A percentile compares a stretch with the other conserved stretches of the same genome.
These are phyloP conservation scores for Steccherinum ochraceum DNA, from an alignment of 768 basidiomycete species.

Conservation along the genomic window DNA sequence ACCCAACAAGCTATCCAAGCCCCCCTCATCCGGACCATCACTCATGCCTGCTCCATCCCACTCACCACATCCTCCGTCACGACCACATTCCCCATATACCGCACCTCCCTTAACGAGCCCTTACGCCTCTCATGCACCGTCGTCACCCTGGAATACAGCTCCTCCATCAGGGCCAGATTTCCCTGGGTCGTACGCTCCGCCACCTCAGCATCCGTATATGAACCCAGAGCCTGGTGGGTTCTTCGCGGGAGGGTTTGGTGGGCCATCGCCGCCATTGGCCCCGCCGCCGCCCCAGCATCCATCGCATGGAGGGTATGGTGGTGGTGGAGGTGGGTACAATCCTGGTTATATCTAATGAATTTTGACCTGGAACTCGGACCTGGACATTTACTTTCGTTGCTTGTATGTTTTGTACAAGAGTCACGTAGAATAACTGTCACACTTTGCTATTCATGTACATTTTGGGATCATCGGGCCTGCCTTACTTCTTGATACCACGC, in stretches of 20 bases:
- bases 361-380: too few species aligned
- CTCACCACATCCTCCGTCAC: background rate
- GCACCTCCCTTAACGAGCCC: background rate
- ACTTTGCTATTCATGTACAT: too few species aligned
- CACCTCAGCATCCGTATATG: background rate
- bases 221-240: background rate
- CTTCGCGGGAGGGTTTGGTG: background rate
- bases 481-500: too few species aligned
- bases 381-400: too few species aligned
- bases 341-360: background rate
- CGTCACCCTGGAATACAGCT: background rate
- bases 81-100: background rate
- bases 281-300: background rate
- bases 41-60: background rate
- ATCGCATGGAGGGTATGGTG: background rate
- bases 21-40: background rate
- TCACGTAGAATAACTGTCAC: too few species aligned
- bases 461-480: too few species aligned
- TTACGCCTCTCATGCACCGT: background rate
- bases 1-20: background rate
- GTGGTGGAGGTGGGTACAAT: too few species aligned
- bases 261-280: background rate
- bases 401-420: too few species aligned
- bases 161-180: background rate
- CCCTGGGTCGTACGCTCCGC: background rate